Conservation (phyloP, 176 grass and related monocot genomes). For the Olyra latifolia region DNA sequence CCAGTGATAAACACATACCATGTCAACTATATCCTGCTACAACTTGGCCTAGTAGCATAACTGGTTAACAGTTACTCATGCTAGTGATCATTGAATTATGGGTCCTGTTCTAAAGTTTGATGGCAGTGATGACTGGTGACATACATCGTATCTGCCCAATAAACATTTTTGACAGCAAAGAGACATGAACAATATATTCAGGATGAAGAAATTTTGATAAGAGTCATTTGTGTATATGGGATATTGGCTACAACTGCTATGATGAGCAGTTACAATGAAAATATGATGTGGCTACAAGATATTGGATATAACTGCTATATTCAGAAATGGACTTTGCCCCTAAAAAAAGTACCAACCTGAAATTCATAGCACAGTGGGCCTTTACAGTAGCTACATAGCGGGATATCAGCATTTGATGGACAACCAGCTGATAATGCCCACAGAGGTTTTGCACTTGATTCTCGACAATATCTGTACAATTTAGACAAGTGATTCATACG, state of each 20-base stretch:
- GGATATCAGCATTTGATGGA: slow-evolving; percentile 62
- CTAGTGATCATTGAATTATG: neutral
- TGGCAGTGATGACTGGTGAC: neutral
- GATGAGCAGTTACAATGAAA: neutral
- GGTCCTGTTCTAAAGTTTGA: neutral
- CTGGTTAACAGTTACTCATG: slow-evolving; percentile 12
- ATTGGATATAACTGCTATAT: neutral
- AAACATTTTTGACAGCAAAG: neutral
- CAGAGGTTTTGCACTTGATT: slow-evolving; percentile 71
- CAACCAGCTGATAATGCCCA: slow-evolving; percentile 69
- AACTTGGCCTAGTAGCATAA: slow-evolving; percentile 11
- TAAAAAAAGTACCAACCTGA: slow-evolving; percentile 61
- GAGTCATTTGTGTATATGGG: neutral
- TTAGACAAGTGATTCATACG: neutral
- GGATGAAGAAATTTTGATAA: neutral
- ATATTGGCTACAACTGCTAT: slow-evolving; percentile 14
- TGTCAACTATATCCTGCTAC: neutral
- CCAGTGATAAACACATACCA: neutral
- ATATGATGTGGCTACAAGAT: neutral
- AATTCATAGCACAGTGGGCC: slow-evolving; percentile 84
- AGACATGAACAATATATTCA: neutral
- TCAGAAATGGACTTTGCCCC: neutral
- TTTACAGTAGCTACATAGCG: slow-evolving; percentile 73
- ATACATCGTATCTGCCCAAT: neutral
- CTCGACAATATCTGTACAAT: slow-evolving; percentile 77